Base-by-base conservation (phyloP, 2,329 filamentous ascomycete species). In the Ascochyta viciae-villosae region DNA sequence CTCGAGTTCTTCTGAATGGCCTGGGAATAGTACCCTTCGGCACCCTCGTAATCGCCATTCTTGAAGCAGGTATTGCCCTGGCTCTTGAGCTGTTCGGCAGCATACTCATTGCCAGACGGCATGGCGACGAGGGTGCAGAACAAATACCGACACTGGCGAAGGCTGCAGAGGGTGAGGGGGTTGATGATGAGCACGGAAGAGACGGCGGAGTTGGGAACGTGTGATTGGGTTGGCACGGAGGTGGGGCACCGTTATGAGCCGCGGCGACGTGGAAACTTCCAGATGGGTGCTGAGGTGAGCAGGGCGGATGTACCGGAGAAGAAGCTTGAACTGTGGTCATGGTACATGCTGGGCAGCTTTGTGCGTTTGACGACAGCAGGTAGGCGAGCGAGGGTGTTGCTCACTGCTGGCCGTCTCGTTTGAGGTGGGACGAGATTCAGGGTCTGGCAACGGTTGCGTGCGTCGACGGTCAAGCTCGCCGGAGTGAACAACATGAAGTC, bases 1-100 rank as follows among this genome's bases (percentile, higher is more conserved):
- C 81, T 83, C 4, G 90, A 84, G 76, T 96, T 91, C 71, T 87
- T 86, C 66, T 90, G 86, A 65, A 96, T 92, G 79, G 90, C 90
- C 74, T 90, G 85, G 4, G 88, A 89, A 75, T 94, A 94, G 54
- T 87, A 78, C 19, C 81, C 81, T 60, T 92, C 89, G 34, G 90
- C 90, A 23, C 78, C 81, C 5, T 77, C 74, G 69, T 83, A 93
- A 65, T 93, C 86, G 58, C 85, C 85, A 8, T 80, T 76, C 58
- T 85, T 82, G 76, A 90, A 94, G 70, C 82, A 83, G 47, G 78
- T 80, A 74, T 90, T 90, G 61, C 88, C 88, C 47, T 80, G 72
- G 51, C 75, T 76, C 61, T 82, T 82, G 26, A 82, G 74, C 60
- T 77, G 74, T 50, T 82, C 79, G 24, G 80, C 80, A 42, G 71